phyloP scores from a whole-genome alignment of 202 grass and related monocot species.

The Schoenoplectus triqueter region DNA sequence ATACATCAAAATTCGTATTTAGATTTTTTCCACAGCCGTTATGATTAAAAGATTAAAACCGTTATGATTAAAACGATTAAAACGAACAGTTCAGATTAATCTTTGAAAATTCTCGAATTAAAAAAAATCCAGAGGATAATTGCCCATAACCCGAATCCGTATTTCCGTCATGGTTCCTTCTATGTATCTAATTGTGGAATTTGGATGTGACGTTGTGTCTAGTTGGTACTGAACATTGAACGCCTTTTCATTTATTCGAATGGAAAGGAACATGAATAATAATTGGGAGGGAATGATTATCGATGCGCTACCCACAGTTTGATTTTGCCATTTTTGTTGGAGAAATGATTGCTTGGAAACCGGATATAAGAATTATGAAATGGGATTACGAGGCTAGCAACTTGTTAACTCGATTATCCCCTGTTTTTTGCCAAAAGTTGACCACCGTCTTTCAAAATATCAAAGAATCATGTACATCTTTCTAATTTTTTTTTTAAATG shows the following conservation, averaged over 20 bases:
- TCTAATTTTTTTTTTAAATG: neutral
- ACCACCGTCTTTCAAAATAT: neutral
- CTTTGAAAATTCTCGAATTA: no score
- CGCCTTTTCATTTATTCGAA: neutral
- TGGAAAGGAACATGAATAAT: neutral
- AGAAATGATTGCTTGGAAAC: neutral
- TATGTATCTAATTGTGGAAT: neutral
- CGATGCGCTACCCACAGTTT: neutral
- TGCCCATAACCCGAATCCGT: no score
- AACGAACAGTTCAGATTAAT: no score
- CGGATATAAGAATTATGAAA: neutral
- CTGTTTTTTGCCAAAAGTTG: neutral
- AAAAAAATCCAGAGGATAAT: no score
- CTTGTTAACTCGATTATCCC: neutral
- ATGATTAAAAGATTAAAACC: no score
- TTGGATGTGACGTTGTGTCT: neutral
- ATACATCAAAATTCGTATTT: no score
- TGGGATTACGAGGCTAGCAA: neutral
- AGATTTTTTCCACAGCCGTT: no score
- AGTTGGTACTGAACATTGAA: neutral
- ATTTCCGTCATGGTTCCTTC: neutral
- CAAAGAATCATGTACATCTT: neutral
- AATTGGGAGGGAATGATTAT: neutral
- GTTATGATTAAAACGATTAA: no score
- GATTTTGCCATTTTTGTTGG: slow-evolving; percentile 9